phyloP scores from a whole-genome alignment of 495 filamentous ascomycete genomes.

The Massariosphaeria phaeospora region DNA sequence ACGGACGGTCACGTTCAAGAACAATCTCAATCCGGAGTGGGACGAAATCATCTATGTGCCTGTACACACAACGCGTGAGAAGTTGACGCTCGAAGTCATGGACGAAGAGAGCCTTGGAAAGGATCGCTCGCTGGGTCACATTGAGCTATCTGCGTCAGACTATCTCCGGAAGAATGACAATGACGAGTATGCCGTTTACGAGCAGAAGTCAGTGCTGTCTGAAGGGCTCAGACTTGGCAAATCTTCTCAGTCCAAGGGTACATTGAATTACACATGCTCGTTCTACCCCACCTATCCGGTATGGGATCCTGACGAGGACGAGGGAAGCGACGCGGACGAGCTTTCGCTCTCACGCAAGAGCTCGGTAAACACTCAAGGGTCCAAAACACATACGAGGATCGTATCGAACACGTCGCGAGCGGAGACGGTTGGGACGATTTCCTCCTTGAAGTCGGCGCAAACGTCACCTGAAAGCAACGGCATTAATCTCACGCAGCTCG shows the following conservation, averaged over 20 bases:
- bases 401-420: constrained; percentile 10
- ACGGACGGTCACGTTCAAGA: constrained; percentile 90
- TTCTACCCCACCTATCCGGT: constrained; percentile 89
- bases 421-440: constrained; percentile 27
- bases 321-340: constrained; percentile 30
- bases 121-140: constrained; percentile 76
- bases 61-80: constrained; percentile 80
- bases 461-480: constrained; percentile 30
- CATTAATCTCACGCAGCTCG: constrained; percentile 41
- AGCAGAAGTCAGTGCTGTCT: constrained; percentile 58
- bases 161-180: constrained; percentile 72
- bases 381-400: constrained; percentile 12
- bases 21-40: constrained; percentile 92
- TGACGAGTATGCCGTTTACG: constrained; percentile 77
- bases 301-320: constrained; percentile 89
- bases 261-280: constrained; percentile 73
- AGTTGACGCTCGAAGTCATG: constrained; percentile 88
- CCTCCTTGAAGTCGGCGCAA: constrained; percentile 16
- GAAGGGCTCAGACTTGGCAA: constrained; percentile 62
- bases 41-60: constrained; percentile 95
- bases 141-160: constrained; percentile 70
- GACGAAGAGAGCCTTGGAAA: constrained; percentile 84
- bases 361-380: constrained; percentile 28
- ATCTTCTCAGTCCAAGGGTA: constrained; percentile 68
- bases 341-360: constrained; percentile 11